Evolutionary conservation across 2,329 filamentous ascomycete species (phyloP).

Genomic region (Chaetomiaceae sp.): DNA sequence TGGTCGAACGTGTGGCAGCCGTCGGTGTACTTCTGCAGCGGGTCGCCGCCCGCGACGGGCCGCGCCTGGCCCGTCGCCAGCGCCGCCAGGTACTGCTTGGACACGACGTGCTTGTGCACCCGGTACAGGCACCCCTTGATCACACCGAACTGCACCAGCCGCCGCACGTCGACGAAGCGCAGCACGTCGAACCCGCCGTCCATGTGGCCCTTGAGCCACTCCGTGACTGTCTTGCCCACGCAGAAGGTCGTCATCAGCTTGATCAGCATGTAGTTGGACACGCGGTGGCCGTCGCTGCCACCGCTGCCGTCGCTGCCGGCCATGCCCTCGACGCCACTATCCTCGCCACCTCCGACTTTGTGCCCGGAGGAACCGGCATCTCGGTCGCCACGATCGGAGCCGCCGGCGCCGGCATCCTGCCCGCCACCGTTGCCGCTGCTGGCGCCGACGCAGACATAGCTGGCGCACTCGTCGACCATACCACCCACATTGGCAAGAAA

Average conservation of each 20-base stretch:
- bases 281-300: slow-evolving; percentile 22
- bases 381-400: too few species aligned
- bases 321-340: neutral
- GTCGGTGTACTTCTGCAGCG: slow-evolving; percentile 63
- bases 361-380: too few species aligned
- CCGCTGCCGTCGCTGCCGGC: neutral
- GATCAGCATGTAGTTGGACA: slow-evolving; percentile 60
- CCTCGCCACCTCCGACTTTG: too few species aligned
- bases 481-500: slow-evolving; percentile 69
- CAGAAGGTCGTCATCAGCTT: slow-evolving; percentile 80
- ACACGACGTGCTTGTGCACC: slow-evolving; percentile 83
- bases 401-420: neutral
- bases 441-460: slow-evolving; percentile 61
- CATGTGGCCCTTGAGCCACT: slow-evolving; percentile 76
- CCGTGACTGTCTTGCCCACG: slow-evolving; percentile 75
- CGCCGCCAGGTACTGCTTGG: slow-evolving; percentile 53
- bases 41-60: slow-evolving; percentile 37
- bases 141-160: slow-evolving; percentile 90
- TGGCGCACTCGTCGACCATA: slow-evolving; percentile 79
- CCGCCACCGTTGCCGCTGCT: neutral
- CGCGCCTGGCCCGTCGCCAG: slow-evolving; percentile 49
- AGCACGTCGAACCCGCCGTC: slow-evolving; percentile 60
- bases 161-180: slow-evolving; percentile 74
- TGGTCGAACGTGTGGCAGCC: slow-evolving; percentile 74
- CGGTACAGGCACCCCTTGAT: slow-evolving; percentile 94